Evolutionary conservation across 2,329 filamentous ascomycete genomes (phyloP).

Genomic region (Clarireedia paspali): DNA sequence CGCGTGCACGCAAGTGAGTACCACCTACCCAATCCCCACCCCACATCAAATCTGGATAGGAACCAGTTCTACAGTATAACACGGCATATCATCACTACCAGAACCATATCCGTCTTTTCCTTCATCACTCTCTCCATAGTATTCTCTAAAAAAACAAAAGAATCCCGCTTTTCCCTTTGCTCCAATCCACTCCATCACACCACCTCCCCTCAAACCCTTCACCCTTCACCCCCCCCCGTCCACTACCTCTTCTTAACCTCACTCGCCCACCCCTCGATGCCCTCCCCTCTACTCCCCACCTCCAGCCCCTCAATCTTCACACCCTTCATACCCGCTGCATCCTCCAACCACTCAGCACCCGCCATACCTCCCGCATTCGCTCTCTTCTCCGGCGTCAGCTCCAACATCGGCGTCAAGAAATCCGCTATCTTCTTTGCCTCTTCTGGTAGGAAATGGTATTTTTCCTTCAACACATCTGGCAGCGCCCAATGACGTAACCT

Average conservation of each 20-base stretch:
- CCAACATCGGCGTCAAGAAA: conserved; percentile 86
- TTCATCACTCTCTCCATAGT: too few relatives aligned
- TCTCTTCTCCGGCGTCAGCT: conserved; percentile 77
- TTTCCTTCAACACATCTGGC: conserved; percentile 86
- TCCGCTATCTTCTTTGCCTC: conserved; percentile 72
- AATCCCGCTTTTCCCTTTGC: neutral
- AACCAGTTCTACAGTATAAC: neutral
- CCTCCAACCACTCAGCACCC: conserved; percentile 72
- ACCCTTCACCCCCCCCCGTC: neutral
- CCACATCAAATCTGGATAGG: neutral
- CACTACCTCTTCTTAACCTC: conserved; percentile 64
- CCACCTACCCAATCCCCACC: too few relatives aligned
- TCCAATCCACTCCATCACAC: neutral
- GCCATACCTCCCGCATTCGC: conserved; percentile 97
- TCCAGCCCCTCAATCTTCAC: conserved; percentile 64
- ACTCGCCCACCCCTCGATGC: conserved; percentile 86
- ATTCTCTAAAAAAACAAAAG: too few relatives aligned
- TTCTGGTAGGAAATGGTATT: conserved; percentile 88
- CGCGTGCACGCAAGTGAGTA: neutral
- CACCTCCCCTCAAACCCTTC: neutral
- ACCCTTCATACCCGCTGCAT: conserved; percentile 82
- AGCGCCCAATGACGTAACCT: conserved; percentile 92
- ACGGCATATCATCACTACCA: neutral
- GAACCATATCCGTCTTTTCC: too few relatives aligned
- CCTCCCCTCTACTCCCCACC: conserved; percentile 78